Percentiles rank a stretch among this genome's conserved stretches.
phyloP scores from a whole-genome alignment of 345 rosid species.

The Salix udensis region DNA sequence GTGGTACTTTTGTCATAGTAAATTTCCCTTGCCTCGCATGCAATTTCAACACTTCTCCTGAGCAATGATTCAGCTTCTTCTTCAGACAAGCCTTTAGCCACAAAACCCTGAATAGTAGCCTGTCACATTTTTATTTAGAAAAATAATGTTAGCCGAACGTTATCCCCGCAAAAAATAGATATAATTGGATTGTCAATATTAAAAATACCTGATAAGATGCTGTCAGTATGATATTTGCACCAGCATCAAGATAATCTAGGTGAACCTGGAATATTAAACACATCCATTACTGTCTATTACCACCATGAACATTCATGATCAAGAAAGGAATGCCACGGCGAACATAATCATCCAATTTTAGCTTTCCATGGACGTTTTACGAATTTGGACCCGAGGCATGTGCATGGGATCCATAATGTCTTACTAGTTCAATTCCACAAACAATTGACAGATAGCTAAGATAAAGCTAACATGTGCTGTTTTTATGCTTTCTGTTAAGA shows the following conservation, averaged over 20 bases:
- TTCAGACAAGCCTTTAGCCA: slow-evolving; percentile 60
- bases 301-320: neutral
- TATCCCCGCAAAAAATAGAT: neutral
- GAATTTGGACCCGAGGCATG: neutral
- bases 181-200: neutral
- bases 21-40: slow-evolving; percentile 77
- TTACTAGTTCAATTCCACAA: neutral
- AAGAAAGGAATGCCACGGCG: neutral
- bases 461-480: no score
- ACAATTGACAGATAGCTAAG: neutral
- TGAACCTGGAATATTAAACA: slow-evolving; percentile 54
- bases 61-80: slow-evolving; percentile 68
- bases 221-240: slow-evolving; percentile 70
- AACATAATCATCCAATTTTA: neutral
- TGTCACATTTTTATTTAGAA: slow-evolving; percentile 6
- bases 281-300: neutral
- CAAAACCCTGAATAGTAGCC: slow-evolving; percentile 92
- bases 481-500: no score
- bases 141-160: neutral
- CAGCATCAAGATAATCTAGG: slow-evolving; percentile 82
- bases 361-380: neutral
- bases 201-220: slow-evolving; percentile 77
- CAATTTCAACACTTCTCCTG: slow-evolving; percentile 69
- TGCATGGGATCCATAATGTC: neutral
- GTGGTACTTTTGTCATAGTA: slow-evolving; percentile 51